These are phyloP conservation scores for Martiniozyma abietophila DNA, from an alignment of 805 yeast genomes.

Conservation along the genomic window DNA sequence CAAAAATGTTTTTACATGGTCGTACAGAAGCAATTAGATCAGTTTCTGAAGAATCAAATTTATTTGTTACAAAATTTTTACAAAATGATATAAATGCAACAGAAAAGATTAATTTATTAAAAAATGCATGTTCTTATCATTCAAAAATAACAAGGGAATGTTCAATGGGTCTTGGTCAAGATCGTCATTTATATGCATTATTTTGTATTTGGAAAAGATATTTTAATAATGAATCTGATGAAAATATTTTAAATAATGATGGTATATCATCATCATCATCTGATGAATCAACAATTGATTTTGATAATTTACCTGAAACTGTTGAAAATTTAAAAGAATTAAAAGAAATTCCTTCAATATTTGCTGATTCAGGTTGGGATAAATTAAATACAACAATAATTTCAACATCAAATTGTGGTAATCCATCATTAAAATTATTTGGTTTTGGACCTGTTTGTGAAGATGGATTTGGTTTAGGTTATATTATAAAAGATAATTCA, in stretches of 20 bases:
- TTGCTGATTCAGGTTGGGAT: slow-evolving; percentile 85
- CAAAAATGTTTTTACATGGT: slow-evolving; percentile 78
- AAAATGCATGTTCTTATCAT: slow-evolving; percentile 66
- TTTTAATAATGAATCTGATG: slow-evolving; percentile 15
- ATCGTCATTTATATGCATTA: slow-evolving; percentile 80
- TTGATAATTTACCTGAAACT: slow-evolving; percentile 19
- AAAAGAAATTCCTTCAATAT: slow-evolving; percentile 56
- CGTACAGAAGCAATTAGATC: slow-evolving; percentile 89
- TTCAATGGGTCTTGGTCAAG: slow-evolving; percentile 80
- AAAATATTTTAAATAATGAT: slow-evolving; percentile 15
- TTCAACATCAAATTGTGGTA: slow-evolving; percentile 86
- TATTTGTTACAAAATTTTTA: slow-evolving; percentile 77
- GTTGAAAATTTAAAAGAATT: slow-evolving; percentile 16
- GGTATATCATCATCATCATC: slow-evolving; percentile 10
- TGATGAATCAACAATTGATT: slow-evolving; percentile 26
- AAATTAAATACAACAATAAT: slow-evolving; percentile 69
- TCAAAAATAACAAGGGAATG: slow-evolving; percentile 57
- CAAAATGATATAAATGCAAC: slow-evolving; percentile 49
- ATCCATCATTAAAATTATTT: slow-evolving; percentile 75
- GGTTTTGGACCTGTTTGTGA: slow-evolving; percentile 90
- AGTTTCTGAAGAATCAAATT: slow-evolving; percentile 70
- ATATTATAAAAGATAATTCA: slow-evolving; percentile 73
- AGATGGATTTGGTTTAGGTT: slow-evolving; percentile 91
- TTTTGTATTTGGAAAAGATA: slow-evolving; percentile 81
- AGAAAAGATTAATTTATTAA: slow-evolving; percentile 51